Base-by-base conservation (phyloP, 345 rosid species). In the Viola odorata region DNA sequence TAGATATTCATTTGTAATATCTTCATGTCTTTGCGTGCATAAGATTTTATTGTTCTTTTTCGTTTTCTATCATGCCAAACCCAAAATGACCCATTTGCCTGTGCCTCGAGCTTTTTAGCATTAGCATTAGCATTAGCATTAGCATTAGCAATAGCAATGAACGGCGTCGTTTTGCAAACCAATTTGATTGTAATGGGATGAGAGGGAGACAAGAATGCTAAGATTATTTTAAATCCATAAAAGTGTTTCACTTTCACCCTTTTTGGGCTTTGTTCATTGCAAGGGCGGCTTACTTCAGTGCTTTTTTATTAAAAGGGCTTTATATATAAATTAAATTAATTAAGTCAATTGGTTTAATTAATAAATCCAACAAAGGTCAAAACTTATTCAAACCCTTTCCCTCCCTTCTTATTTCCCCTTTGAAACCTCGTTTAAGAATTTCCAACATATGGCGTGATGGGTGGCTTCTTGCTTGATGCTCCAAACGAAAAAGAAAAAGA, bases 201-300 rank as follows among this genome's bases (percentile, higher is more conserved):
- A 23, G 32, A 23, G 32, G 75, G 67, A 50, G 73, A 73, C 73
- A 68, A 50, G 58, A 42, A 13, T 17, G 5, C 13, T 44, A 7
- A 3, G 15, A 63, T 38, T 60, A 58, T 17, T 57, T 54, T 38
- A 39, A 54, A 38, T 23, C 32, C 32, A 23, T 23, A 23, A 23
- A 23, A 23, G 32, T 23, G 32, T 23, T 23, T 23, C 32, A 10
- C 14, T 23, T 23, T 23, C 32, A 10, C 14, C 13, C 17, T 11
- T 64, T 56, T 44, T 57, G 74, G 51, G 53, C 57, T 13, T 60
- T 56, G 62, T 72, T 65, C 68, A 75, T 60, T 63, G 75, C 12
- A 47, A 55, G 83, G 83, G 64, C 78, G 76, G 80, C 80, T 73
- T 14, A 23, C 40, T 71, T 75, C 66, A 50, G 67, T 14, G n/a